These are phyloP conservation scores for Didymella sp. DNA, from an alignment of 2,329 filamentous ascomycete genomes.

Conservation along the genomic window DNA sequence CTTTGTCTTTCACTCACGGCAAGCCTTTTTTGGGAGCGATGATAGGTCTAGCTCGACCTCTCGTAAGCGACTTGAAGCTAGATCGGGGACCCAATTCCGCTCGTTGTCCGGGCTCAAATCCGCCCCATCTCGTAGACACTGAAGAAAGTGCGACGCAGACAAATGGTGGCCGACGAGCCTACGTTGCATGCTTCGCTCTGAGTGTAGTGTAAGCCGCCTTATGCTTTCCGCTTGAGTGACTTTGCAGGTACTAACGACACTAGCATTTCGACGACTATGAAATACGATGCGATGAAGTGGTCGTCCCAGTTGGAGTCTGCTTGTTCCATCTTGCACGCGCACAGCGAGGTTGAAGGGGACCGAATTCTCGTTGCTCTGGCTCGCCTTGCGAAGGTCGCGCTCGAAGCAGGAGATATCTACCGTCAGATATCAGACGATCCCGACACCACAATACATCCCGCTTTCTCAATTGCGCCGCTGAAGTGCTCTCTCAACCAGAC, in stretches of 20 bases:
- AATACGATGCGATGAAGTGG: slow-evolving; percentile 62
- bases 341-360: slow-evolving; percentile 58
- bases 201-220: slow-evolving; percentile 45
- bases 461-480: slow-evolving; percentile 25
- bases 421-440: slow-evolving; percentile 30
- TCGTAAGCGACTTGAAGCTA: slow-evolving; percentile 32
- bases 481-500: slow-evolving; percentile 20
- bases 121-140: slow-evolving; percentile 10
- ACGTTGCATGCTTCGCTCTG: slow-evolving; percentile 58
- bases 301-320: slow-evolving; percentile 66
- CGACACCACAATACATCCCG: slow-evolving; percentile 12
- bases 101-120: slow-evolving; percentile 12
- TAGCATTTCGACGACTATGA: slow-evolving; percentile 27
- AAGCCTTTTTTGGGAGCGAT: slow-evolving; percentile 29
- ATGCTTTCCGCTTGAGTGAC: not conserved
- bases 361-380: slow-evolving; percentile 55
- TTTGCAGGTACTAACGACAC: not conserved
- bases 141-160: slow-evolving; percentile 37
- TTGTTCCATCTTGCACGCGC: slow-evolving; percentile 42
- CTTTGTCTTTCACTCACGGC: slow-evolving; percentile 26
- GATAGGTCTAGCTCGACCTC: slow-evolving; percentile 22
- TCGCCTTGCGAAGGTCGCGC: slow-evolving; percentile 41
- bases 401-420: slow-evolving; percentile 30
- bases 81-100: slow-evolving; percentile 21
- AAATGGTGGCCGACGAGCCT: slow-evolving; percentile 59